Conservation (phyloP, 106 monocot species). For the Apostasia ramifera region DNA sequence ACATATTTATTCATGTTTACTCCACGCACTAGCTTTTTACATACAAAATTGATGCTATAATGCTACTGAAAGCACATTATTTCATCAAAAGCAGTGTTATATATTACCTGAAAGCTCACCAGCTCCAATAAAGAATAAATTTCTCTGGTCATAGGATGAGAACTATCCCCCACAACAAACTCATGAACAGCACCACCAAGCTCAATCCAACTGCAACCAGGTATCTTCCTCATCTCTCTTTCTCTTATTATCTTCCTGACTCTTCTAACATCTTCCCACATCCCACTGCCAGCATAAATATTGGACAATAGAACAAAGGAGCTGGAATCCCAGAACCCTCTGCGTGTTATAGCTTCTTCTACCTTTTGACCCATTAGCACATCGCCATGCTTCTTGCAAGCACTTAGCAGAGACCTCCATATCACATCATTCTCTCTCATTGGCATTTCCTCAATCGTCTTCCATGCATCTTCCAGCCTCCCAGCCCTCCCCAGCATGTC, state of each 20-base stretch:
- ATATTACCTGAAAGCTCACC: not conserved
- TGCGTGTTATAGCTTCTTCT: conserved; percentile 11
- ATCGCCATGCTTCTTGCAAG: conserved; percentile 41
- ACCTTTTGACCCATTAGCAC: conserved; percentile 21
- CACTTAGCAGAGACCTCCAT: conserved; percentile 42
- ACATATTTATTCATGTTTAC: too few species aligned
- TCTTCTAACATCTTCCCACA: conserved; percentile 37
- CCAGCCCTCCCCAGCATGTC: conserved; percentile 56
- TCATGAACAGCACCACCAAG: conserved; percentile 49
- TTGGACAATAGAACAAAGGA: conserved; percentile 38
- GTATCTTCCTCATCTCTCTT: conserved; percentile 37
- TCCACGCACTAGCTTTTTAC: too few species aligned
- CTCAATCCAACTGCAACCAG: conserved; percentile 66
- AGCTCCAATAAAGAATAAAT: conserved; percentile 8
- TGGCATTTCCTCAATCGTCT: conserved; percentile 37
- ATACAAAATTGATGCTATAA: too few species aligned
- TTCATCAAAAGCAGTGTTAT: not conserved
- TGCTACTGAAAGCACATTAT: not conserved
- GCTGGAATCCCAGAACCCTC: conserved; percentile 15
- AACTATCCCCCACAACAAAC: conserved; percentile 47
- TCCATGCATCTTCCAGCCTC: conserved; percentile 42
- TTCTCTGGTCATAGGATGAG: conserved; percentile 9
- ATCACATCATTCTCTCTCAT: conserved; percentile 46
- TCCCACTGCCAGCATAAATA: conserved; percentile 35
- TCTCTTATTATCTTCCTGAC: conserved; percentile 33